Conservation (phyloP, 2,329 filamentous ascomycete genomes). For the Penicillium sclerotigenum region DNA sequence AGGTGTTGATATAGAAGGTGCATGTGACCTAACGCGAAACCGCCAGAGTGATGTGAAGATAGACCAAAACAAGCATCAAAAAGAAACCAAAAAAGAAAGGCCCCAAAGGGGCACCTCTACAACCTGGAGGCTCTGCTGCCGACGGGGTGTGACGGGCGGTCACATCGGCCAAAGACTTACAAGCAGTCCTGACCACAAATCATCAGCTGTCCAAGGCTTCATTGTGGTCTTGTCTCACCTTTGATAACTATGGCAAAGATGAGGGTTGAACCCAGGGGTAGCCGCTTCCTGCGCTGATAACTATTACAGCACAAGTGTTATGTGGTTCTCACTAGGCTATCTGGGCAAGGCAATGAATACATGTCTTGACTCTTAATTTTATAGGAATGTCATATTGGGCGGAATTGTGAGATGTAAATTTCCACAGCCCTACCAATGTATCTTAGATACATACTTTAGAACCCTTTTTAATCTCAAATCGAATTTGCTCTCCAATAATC, state of each 20-base stretch:
- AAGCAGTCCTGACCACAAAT: background rate
- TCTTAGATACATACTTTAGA: too few species aligned
- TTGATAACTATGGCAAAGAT: background rate
- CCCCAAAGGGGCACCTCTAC: background rate
- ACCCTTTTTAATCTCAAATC: too few species aligned
- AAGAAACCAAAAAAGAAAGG: background rate
- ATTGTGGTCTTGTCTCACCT: background rate
- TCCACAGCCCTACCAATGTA: too few species aligned
- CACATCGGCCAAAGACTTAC: conserved; percentile 1
- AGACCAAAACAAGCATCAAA: background rate
- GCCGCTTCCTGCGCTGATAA: background rate
- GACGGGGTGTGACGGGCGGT: background rate
- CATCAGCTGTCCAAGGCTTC: background rate
- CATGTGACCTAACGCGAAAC: background rate
- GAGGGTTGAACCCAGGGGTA: background rate
- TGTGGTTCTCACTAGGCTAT: background rate
- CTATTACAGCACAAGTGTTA: background rate
- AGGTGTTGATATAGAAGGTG: background rate
- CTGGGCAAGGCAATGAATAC: background rate
- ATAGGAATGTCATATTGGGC: background rate
- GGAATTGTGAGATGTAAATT: too few species aligned
- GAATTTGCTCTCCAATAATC: too few species aligned
- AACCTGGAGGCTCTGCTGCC: background rate
- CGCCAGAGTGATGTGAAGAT: background rate
- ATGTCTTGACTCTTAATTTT: background rate